Evolutionary conservation across 2,329 filamentous ascomycete genomes (phyloP).

Genomic region (Waltergamsia citrina): DNA sequence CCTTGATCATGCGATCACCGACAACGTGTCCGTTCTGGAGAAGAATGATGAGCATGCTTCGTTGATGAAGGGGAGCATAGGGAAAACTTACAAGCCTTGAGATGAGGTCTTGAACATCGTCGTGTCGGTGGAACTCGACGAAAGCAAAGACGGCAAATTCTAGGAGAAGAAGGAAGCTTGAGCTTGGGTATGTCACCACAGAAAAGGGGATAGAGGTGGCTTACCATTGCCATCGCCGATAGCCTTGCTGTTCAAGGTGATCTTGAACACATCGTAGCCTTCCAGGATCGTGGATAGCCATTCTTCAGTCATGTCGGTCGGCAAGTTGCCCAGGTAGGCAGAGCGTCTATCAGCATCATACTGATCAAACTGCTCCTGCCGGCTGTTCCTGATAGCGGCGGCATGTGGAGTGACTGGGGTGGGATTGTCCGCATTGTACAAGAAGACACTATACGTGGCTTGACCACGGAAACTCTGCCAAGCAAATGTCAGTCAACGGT

Average conservation of each 20-base stretch:
- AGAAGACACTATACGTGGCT: neutral
- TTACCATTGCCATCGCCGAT: neutral
- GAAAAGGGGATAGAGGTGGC: neutral
- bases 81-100: no score
- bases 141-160: conserved; percentile 3
- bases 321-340: conserved; percentile 36
- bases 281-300: conserved; percentile 15
- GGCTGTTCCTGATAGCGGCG: neutral
- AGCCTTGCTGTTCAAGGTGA: neutral
- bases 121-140: conserved; percentile 1
- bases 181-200: neutral
- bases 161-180: neutral
- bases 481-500: neutral
- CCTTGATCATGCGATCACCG: no score
- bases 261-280: neutral
- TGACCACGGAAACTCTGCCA: neutral
- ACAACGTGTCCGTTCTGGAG: no score
- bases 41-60: no score
- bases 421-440: neutral
- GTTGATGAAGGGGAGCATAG: no score
- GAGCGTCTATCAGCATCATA: conserved; percentile 36
- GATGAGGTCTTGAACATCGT: conserved; percentile 3
- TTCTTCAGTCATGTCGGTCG: conserved; percentile 21
- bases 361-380: conserved; percentile 13
- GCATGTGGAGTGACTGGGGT: neutral